Percentiles rank a stretch among this genome's conserved stretches.
Conservation (phyloP, 1,139 yeast species). For the Nakaseomyces delphensis region DNA sequence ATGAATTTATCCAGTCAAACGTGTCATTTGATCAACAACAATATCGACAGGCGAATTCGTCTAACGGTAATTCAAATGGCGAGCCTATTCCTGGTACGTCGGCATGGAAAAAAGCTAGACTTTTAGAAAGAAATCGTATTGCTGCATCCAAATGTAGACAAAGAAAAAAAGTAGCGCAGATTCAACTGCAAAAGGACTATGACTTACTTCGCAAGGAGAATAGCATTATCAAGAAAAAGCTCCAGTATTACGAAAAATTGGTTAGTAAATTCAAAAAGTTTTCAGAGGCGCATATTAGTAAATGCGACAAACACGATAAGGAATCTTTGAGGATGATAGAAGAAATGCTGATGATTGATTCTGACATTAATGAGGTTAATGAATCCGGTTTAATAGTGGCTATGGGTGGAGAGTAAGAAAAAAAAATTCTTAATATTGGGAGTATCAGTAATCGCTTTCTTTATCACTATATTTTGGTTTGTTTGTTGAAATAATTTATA, state of each 20-base stretch:
- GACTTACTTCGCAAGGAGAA: slow-evolving; percentile 42
- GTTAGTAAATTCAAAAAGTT: slow-evolving; percentile 29
- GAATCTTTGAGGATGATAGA: slow-evolving; percentile 29
- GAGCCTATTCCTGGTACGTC: slow-evolving; percentile 73
- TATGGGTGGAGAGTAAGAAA: slow-evolving; percentile 12
- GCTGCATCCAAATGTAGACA: slow-evolving; percentile 76
- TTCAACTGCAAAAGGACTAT: slow-evolving; percentile 52
- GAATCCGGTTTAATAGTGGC: slow-evolving; percentile 22
- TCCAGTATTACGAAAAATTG: slow-evolving; percentile 32
- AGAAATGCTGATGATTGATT: slow-evolving; percentile 31
- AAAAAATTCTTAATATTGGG: background rate
- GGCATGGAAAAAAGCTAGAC: slow-evolving; percentile 67
- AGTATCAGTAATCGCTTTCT: too few relatives aligned
- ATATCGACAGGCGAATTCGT: background rate
- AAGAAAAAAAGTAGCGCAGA: slow-evolving; percentile 63
- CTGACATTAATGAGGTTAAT: slow-evolving; percentile 26
- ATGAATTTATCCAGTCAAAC: background rate
- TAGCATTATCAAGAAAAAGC: slow-evolving; percentile 34
- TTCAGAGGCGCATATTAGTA: slow-evolving; percentile 26
- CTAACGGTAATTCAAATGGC: slow-evolving; percentile 22
- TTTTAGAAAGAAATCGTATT: slow-evolving; percentile 58
- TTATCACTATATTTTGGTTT: too few relatives aligned
- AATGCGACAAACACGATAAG: slow-evolving; percentile 17
- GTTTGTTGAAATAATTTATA: too few relatives aligned
- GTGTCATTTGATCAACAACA: slow-evolving; percentile 2